phyloP scores from a whole-genome alignment of 2,329 filamentous ascomycete species.

The Colletotrichum horii region DNA sequence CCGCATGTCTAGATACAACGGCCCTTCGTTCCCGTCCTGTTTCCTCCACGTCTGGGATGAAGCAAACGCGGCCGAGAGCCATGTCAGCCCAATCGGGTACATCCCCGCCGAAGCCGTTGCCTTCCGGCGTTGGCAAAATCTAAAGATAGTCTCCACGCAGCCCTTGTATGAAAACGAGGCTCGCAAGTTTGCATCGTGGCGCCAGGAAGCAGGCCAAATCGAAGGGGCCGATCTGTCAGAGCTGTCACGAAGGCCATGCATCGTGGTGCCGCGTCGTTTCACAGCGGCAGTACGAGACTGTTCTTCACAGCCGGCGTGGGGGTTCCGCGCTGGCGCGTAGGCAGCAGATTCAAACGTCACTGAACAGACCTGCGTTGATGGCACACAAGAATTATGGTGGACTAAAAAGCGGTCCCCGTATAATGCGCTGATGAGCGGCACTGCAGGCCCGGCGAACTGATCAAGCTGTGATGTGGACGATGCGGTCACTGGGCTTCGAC shows the following conservation, averaged over 20 bases:
- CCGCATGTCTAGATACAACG: not conserved
- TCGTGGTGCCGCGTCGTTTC: not conserved
- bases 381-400: not conserved
- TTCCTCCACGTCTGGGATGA: not conserved
- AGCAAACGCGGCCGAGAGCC: not conserved
- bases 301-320: not conserved
- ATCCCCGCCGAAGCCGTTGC: not conserved
- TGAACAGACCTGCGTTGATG: not conserved
- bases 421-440: not conserved
- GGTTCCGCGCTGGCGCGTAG: not conserved
- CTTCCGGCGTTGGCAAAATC: not conserved
- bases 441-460: not conserved
- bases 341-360: not conserved
- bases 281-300: not conserved
- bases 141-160: not conserved
- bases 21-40: not conserved
- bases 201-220: not conserved
- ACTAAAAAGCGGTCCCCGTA: not conserved
- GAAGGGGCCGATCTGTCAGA: not conserved
- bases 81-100: constrained; percentile 7
- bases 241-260: not conserved
- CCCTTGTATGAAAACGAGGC: not conserved
- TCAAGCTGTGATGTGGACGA: not conserved
- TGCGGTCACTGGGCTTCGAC: not conserved
- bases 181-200: not conserved